Evolutionary conservation across 2,329 filamentous ascomycete species (phyloP).

Genomic region (Decorospora gaudefroyi): DNA sequence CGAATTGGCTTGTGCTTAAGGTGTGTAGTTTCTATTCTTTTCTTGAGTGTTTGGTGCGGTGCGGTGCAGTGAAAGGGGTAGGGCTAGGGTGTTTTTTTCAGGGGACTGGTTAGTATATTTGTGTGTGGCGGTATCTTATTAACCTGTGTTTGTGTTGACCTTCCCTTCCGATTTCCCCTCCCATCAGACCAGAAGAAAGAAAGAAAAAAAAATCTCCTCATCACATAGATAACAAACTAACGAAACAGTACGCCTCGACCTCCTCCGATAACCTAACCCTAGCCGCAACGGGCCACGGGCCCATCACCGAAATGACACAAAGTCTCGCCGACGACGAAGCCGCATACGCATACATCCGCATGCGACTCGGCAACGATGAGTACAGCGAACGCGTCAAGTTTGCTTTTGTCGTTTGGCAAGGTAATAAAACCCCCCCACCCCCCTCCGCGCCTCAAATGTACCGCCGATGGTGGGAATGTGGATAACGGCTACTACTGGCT

Average conservation of each 20-base stretch:
- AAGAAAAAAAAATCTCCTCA: no score
- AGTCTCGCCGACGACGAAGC: slow-evolving; percentile 64
- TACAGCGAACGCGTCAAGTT: slow-evolving; percentile 72
- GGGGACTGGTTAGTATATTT: no score
- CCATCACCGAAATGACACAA: slow-evolving; percentile 61
- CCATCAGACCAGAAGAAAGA: neutral
- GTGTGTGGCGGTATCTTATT: no score
- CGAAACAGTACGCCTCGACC: slow-evolving; percentile 40
- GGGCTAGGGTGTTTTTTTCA: no score
- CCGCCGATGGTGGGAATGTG: no score
- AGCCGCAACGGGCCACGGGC: slow-evolving; percentile 63
- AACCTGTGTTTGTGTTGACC: no score
- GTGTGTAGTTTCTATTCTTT: slow-evolving; percentile 45
- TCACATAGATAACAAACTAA: neutral
- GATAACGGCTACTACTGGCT: no score
- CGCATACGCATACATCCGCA: slow-evolving; percentile 64
- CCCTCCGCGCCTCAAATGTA: no score
- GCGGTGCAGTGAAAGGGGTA: no score
- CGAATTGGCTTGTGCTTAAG: slow-evolving; percentile 70
- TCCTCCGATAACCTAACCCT: slow-evolving; percentile 63
- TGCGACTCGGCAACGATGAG: slow-evolving; percentile 71
- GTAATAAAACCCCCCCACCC: no score
- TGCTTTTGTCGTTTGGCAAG: slow-evolving; percentile 69
- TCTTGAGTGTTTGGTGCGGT: no score
- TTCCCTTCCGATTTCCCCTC: no score